Percentiles rank a stretch among this genome's conserved stretches.
phyloP scores from a whole-genome alignment of 2,329 filamentous ascomycete genomes.

The Lecanosticta acicola region DNA sequence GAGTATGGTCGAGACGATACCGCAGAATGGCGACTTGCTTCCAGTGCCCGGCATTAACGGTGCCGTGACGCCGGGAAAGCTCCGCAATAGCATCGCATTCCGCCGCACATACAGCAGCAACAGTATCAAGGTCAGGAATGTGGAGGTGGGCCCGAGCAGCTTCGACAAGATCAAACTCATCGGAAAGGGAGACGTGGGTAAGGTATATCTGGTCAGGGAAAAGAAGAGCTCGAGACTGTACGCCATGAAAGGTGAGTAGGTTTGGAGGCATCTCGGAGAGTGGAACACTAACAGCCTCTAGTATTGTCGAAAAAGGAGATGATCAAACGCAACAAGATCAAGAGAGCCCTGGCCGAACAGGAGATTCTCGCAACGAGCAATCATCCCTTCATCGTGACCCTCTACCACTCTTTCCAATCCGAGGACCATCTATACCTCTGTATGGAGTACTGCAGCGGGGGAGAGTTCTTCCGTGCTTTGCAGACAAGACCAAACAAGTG shows the following conservation, averaged over 20 bases:
- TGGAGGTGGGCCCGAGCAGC: slow-evolving; percentile 89
- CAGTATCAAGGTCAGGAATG: slow-evolving; percentile 96
- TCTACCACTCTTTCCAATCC: slow-evolving; percentile 98
- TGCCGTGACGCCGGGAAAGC: slow-evolving; percentile 60
- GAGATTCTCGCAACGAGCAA: slow-evolving; percentile 98
- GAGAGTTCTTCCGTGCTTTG: slow-evolving; percentile 94
- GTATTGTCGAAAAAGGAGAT: slow-evolving; percentile 99
- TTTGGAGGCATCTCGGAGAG: background rate
- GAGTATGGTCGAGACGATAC: slow-evolving; percentile 48
- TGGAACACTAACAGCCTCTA: slow-evolving; percentile 37
- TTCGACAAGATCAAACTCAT: slow-evolving; percentile 99
- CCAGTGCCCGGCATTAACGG: slow-evolving; percentile 47
- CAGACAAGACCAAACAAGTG: slow-evolving; percentile 97
- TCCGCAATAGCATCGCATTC: slow-evolving; percentile 66
- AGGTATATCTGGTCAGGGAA: slow-evolving; percentile 94
- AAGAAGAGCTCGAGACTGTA: slow-evolving; percentile 96
- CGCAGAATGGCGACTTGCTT: slow-evolving; percentile 33
- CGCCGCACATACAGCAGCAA: slow-evolving; percentile 96
- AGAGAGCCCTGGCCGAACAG: slow-evolving; percentile 92
- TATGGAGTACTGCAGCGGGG: slow-evolving; percentile 99
- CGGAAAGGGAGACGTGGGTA: slow-evolving; percentile 96
- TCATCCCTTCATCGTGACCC: slow-evolving; percentile 95
- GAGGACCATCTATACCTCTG: slow-evolving; percentile 98
- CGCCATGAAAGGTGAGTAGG: slow-evolving; percentile 85
- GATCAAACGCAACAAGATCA: slow-evolving; percentile 99